These are phyloP conservation scores for Gardenia jasminoides DNA, from an alignment of 257 asterid genomes.

Conservation along the genomic window DNA sequence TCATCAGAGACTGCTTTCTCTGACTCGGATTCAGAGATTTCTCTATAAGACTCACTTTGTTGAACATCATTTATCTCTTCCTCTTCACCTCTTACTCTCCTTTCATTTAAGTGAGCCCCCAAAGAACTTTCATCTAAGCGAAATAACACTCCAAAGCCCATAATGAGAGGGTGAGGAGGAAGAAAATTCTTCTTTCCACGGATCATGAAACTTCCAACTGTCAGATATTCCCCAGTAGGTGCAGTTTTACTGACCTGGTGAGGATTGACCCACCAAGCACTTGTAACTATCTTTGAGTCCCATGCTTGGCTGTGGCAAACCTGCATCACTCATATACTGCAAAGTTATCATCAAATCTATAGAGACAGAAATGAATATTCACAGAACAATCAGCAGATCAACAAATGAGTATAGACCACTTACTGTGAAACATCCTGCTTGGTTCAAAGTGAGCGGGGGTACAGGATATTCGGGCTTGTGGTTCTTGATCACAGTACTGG, in stretches of 20 bases:
- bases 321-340: slow-evolving; percentile 35
- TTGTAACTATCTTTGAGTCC: slow-evolving; percentile 97
- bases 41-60: slow-evolving; percentile 54
- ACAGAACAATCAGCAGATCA: neutral
- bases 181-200: slow-evolving; percentile 98
- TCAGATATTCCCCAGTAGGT: slow-evolving; percentile 97
- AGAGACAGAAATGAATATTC: neutral
- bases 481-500: slow-evolving; percentile 96
- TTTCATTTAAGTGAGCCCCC: slow-evolving; percentile 97
- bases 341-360: neutral
- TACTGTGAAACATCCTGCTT: slow-evolving; percentile 95
- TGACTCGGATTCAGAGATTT: slow-evolving; percentile 65
- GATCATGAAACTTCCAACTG: slow-evolving; percentile 99
- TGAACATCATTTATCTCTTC: slow-evolving; percentile 67
- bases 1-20: slow-evolving; percentile 58
- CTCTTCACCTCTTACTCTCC: slow-evolving; percentile 96
- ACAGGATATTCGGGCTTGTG: slow-evolving; percentile 85
- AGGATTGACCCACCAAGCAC: slow-evolving; percentile 99
- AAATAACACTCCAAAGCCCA: slow-evolving; percentile 96
- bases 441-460: slow-evolving; percentile 96
- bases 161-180: slow-evolving; percentile 91
- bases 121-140: slow-evolving; percentile 96
- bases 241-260: slow-evolving; percentile 99
- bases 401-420: slow-evolving; percentile 27
- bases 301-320: slow-evolving; percentile 99